Evolutionary conservation across 2,329 filamentous ascomycete species (phyloP).

Genomic region (Thelonectria blattea): DNA sequence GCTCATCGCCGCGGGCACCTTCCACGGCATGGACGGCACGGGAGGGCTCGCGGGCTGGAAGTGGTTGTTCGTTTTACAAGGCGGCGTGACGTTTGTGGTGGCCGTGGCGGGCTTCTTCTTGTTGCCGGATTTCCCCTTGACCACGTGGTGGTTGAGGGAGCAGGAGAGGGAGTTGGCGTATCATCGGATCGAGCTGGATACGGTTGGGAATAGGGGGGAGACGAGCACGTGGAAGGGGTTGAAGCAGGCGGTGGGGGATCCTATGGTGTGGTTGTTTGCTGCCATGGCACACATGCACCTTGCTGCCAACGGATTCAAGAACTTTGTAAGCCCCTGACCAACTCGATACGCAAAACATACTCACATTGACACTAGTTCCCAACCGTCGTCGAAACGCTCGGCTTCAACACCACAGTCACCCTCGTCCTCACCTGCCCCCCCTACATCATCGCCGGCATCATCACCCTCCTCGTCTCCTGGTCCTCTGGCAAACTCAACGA

Average conservation of each 20-base stretch:
- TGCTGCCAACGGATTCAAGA: conserved; percentile 53
- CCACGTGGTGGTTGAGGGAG: conserved; percentile 74
- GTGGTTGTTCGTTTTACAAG: conserved; percentile 74
- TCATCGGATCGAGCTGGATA: conserved; percentile 61
- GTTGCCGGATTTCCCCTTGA: conserved; percentile 82
- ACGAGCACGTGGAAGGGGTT: conserved; percentile 52
- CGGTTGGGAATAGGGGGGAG: conserved; percentile 48
- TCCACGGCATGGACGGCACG: conserved; percentile 68
- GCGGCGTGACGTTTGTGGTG: conserved; percentile 71
- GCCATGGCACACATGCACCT: conserved; percentile 59
- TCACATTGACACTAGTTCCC: conserved; percentile 19
- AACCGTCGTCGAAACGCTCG: conserved; percentile 35
- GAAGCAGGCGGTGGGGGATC: conserved; percentile 50
- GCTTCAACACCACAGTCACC: conserved; percentile 33
- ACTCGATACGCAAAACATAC: neutral
- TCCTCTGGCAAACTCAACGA: conserved; percentile 54
- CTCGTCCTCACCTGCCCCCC: conserved; percentile 46
- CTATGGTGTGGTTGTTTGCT: conserved; percentile 54
- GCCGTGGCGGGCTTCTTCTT: conserved; percentile 72
- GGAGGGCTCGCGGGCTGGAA: conserved; percentile 65
- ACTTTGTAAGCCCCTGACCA: conserved; percentile 23
- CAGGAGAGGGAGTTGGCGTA: conserved; percentile 75
- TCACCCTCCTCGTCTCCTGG: conserved; percentile 33
- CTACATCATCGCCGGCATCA: conserved; percentile 46
- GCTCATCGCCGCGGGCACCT: conserved; percentile 72